Base-by-base conservation (phyloP, 805 yeast species). In the Kazachstania kunashirensis region DNA sequence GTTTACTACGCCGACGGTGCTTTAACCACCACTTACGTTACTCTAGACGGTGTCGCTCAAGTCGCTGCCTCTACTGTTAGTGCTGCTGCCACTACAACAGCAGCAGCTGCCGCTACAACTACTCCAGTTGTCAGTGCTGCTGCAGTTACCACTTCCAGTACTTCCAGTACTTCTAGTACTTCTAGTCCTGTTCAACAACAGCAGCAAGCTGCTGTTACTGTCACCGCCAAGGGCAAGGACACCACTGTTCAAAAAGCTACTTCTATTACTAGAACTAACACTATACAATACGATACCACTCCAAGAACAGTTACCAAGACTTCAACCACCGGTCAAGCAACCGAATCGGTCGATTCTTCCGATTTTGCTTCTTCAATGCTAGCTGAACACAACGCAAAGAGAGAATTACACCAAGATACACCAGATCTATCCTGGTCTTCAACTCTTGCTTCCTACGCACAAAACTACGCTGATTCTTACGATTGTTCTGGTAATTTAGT, bases 371-470 rank as follows among this genome's bases (percentile, higher is more conserved):
- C 45, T 1, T 52, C 58, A 24, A 72, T 80, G 44, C 65, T 83
- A 41, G 63, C 61, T 39, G 75, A 68, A 44, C 89, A 81, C 66
- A 82, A 82, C 63, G 45, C 57, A 30, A 70, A 72, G 57, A 66
- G 82, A 61, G 65, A 72, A 23, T 38, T 46, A 30, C 46, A 43
- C 18, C 23, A 39, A n/a, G 32, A 40, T 21, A 43, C 42, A 11
- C 59, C 62, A 9, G 55, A 60, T 9, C 57, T 77, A 45, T 47
- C 64, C 6, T 77, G 83, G 83, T 66, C 65, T 39, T 49, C 63
- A 17, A 52, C 53, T 2, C 54, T 71, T 36, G 70, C 65, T 37
- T 50, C 54, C 7, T 74, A 66, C 50, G 81, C 83, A 39, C 64
- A 56, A 47, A 51, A 57, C 31, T 76, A 73, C 47, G 75, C 75